phyloP scores from a whole-genome alignment of 805 yeast species.

The Metschnikowia arizonensis region DNA sequence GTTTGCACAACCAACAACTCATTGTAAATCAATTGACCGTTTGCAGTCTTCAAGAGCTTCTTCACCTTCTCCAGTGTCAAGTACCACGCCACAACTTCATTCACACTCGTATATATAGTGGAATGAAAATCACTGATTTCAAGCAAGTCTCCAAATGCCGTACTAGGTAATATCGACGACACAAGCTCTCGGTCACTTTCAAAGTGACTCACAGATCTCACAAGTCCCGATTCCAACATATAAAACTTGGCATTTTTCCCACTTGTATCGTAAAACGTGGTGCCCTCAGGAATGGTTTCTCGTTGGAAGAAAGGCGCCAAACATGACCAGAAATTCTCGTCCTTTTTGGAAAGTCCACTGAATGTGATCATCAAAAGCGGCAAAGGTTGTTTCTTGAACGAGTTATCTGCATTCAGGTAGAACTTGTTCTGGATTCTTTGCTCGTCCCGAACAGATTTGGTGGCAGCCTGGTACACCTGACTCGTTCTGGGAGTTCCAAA shows the following conservation, averaged over 20 bases:
- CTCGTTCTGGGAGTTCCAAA: constrained; percentile 52
- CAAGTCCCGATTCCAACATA: constrained; percentile 47
- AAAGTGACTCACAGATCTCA: constrained; percentile 34
- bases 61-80: constrained; percentile 46
- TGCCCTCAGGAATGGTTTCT: constrained; percentile 45
- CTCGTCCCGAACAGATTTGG: constrained; percentile 41
- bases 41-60: constrained; percentile 40
- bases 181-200: constrained; percentile 38
- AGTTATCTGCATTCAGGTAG: constrained; percentile 37
- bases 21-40: constrained; percentile 51
- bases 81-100: constrained; percentile 66
- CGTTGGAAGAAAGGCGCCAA: constrained; percentile 51
- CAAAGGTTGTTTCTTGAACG: constrained; percentile 50
- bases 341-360: constrained; percentile 51
- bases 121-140: constrained; percentile 36
- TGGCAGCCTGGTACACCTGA: constrained; percentile 52
- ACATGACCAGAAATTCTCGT: constrained; percentile 58
- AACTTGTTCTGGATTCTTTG: constrained; percentile 44
- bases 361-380: constrained; percentile 62
- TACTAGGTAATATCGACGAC: constrained; percentile 58
- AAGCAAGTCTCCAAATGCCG: constrained; percentile 64
- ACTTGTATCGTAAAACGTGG: constrained; percentile 44
- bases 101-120: constrained; percentile 51
- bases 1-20: constrained; percentile 63
- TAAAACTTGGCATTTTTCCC: constrained; percentile 50